These are phyloP conservation scores for Scheffersomyces cryptocercus DNA, from an alignment of 1,139 yeast species.

Conservation along the genomic window DNA sequence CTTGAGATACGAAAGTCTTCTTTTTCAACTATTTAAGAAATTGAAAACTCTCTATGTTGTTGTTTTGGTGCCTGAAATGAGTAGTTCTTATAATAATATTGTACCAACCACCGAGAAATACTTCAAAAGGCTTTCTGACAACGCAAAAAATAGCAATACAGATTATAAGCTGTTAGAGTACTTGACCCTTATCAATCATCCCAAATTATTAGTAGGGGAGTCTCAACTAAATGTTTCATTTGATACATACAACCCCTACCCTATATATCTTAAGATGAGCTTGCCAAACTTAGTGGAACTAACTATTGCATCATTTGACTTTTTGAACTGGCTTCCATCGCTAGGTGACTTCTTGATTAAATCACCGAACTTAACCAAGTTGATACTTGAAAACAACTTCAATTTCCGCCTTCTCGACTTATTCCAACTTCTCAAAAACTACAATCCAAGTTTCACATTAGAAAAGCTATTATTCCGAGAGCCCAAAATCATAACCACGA, in stretches of 20 bases:
- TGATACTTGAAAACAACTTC: slow-evolving; percentile 38
- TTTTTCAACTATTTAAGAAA: slow-evolving; percentile 31
- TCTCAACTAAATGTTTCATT: slow-evolving; percentile 10
- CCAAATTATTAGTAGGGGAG: slow-evolving; percentile 17
- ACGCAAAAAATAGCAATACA: background rate
- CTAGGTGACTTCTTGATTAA: slow-evolving; percentile 32
- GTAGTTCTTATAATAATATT: slow-evolving; percentile 17
- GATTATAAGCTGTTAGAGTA: slow-evolving; percentile 15
- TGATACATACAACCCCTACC: slow-evolving; percentile 28
- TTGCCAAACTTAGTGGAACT: slow-evolving; percentile 29
- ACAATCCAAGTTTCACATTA: slow-evolving; percentile 28
- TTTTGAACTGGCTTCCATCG: slow-evolving; percentile 24
- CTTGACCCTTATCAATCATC: slow-evolving; percentile 30
- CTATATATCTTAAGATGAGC: slow-evolving; percentile 19
- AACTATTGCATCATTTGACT: slow-evolving; percentile 33
- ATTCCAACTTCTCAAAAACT: slow-evolving; percentile 31
- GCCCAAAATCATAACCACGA: slow-evolving; percentile 15
- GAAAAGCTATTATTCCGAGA: slow-evolving; percentile 35
- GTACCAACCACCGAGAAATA: slow-evolving; percentile 22
- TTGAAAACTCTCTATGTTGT: slow-evolving; percentile 20
- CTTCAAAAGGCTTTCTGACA: slow-evolving; percentile 11
- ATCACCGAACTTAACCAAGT: slow-evolving; percentile 17
- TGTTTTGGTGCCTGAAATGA: slow-evolving; percentile 14
- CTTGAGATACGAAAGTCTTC: slow-evolving; percentile 19
- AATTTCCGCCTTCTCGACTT: slow-evolving; percentile 30